Conservation (phyloP, 2,329 filamentous ascomycete species). For the Sporothrix phasma region DNA sequence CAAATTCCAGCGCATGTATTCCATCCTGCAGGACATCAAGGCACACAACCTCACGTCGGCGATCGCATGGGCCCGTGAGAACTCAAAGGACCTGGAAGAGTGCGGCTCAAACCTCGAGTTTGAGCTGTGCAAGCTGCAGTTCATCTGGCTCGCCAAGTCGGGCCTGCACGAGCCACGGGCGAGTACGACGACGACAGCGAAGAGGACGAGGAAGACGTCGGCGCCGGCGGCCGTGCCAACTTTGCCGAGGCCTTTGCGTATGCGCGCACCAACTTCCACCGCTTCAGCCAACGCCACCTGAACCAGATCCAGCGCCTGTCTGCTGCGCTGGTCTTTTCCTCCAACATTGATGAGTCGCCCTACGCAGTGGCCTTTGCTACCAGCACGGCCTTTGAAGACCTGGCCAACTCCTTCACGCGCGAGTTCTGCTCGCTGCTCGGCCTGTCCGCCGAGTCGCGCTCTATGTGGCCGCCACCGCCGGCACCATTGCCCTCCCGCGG, state of each 20-base stretch:
- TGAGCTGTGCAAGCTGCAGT: constrained; percentile 82
- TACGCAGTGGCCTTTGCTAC: constrained; percentile 73
- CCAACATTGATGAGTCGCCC: constrained; percentile 66
- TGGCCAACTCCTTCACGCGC: constrained; percentile 76
- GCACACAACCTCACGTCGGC: constrained; percentile 67
- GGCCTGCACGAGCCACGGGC: constrained; percentile 6
- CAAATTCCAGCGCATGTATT: constrained; percentile 83
- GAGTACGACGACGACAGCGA: constrained; percentile 43
- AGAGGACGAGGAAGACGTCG: constrained; percentile 41
- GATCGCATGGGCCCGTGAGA: constrained; percentile 72
- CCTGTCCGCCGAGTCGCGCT: constrained; percentile 81
- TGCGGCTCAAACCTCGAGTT: constrained; percentile 92
- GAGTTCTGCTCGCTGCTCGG: constrained; percentile 92
- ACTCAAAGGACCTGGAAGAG: constrained; percentile 61
- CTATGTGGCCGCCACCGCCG: constrained; percentile 85
- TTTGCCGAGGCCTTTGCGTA: constrained; percentile 55
- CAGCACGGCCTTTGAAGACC: constrained; percentile 58
- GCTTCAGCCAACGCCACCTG: constrained; percentile 65
- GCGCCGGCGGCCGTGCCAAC: constrained; percentile 33
- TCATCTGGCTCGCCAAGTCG: constrained; percentile 71
- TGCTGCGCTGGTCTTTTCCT: constrained; percentile 67
- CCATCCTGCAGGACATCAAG: constrained; percentile 70
- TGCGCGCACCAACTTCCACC: constrained; percentile 61
- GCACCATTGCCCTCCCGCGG: constrained; percentile 80
- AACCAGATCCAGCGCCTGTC: constrained; percentile 73